These are phyloP conservation scores for Boletus sp. DNA, from an alignment of 768 basidiomycete species.

Conservation along the genomic window DNA sequence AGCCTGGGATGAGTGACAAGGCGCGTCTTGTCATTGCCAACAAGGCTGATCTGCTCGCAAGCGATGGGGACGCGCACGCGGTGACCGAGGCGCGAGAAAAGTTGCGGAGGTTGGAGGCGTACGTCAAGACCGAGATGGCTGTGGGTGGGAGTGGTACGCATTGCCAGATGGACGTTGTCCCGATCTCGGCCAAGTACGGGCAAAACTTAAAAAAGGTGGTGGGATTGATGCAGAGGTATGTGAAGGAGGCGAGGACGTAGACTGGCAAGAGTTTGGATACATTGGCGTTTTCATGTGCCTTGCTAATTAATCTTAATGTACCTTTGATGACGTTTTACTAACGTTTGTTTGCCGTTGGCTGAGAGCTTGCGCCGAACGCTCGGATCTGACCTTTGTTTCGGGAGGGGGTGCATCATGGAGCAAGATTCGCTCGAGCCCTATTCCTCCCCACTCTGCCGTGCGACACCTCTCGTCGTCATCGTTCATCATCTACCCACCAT, in stretches of 20 bases:
- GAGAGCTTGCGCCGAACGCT: neutral
- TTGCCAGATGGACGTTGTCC: conserved; percentile 62
- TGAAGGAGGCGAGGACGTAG: conserved; percentile 43
- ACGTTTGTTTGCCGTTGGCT: neutral
- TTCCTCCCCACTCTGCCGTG: no score
- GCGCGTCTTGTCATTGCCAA: conserved; percentile 86
- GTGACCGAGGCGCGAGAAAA: conserved; percentile 56
- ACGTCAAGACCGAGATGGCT: conserved; percentile 47
- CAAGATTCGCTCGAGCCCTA: neutral
- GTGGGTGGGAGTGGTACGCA: neutral
- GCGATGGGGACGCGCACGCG: conserved; percentile 41
- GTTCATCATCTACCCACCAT: conserved; percentile 44
- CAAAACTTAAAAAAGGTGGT: conserved; percentile 77
- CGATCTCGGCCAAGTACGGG: conserved; percentile 81
- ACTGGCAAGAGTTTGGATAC: neutral
- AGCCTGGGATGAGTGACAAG: conserved; percentile 71
- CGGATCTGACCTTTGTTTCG: neutral
- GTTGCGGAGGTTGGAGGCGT: conserved; percentile 52
- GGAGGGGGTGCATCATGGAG: neutral
- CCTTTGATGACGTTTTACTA: neutral
- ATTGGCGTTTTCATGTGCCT: neutral
- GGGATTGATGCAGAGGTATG: conserved; percentile 61
- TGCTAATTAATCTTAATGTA: neutral
- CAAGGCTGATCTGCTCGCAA: conserved; percentile 84
- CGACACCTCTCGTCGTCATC: neutral